Evolutionary conservation across 2,329 filamentous ascomycete species (phyloP), one percentile per base, ranked within the genome.

Genomic region (Lomentospora prolificans): DNA sequence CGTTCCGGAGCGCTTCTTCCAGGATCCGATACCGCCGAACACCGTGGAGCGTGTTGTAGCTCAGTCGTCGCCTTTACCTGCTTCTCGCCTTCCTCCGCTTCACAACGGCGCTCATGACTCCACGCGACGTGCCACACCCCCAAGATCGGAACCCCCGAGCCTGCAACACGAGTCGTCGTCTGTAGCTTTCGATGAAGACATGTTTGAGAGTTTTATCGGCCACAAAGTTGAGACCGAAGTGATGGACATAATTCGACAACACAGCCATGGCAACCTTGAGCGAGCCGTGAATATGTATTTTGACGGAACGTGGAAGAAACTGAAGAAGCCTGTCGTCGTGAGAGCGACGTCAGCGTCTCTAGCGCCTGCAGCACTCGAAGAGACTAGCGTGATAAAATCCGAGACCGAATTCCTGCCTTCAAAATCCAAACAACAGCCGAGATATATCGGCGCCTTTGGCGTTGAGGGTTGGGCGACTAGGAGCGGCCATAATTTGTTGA

Each of bases 381-480:
- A 12, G 22, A 3, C 9, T 3, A 10, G 3, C 19, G 48, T 17
- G 36, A 56, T n/a, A 36, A 55, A 33, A 48, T 30, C 17, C 19
- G 53, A 22, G 41, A 56, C 31, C 56, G 57, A 27, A 3, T 33
- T 31, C 24, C 55, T 14, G 19, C 51, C n/a, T 30, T 24, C 25
- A 17, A 7, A 9, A 25, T 50, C 10, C 51, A 57, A 22, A 51
- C 50, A 41, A 31, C 55, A 30, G 39, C 56, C 12, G n/a, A 72
- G 94, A 64, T 99, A 97, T 64, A 81, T 97, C 58, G 94, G 94
- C 17, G 89, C 90, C 0, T 94, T 97, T 69, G 94, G 94, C 7
- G 90, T 89, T 3, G 89, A 87, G 55, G 94, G 86, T 3, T 99
- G 94, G 94, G 85, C 89, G 4, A 97, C 92, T 3, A 83, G 85